phyloP scores from a whole-genome alignment of 805 yeast genomes.

The Saccharomycopsis synnaedendra region DNA sequence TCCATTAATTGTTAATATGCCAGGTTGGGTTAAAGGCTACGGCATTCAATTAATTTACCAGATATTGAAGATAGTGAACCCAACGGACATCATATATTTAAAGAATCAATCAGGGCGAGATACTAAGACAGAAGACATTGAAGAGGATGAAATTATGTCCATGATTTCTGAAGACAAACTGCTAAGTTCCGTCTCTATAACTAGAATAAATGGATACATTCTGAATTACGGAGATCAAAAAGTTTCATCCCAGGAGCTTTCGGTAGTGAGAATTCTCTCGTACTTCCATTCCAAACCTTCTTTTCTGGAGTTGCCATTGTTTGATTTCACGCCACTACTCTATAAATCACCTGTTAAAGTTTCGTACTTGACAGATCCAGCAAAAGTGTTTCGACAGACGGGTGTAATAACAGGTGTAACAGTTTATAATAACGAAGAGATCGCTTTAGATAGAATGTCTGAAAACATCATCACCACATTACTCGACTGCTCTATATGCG shows the following conservation, averaged over 20 bases:
- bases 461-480: neutral
- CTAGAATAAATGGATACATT: neutral
- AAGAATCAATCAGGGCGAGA: neutral
- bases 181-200: neutral
- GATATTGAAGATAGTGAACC: conserved; percentile 22
- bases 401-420: no score
- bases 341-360: conserved; percentile 1
- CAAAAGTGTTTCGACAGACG: no score
- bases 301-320: neutral
- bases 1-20: conserved; percentile 24
- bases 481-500: conserved; percentile 15
- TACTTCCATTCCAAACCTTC: conserved; percentile 10
- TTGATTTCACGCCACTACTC: conserved; percentile 10
- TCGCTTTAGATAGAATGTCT: neutral
- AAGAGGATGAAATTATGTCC: neutral
- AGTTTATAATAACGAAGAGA: no score
- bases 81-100: conserved; percentile 25
- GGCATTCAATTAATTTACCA: conserved; percentile 29
- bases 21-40: conserved; percentile 36
- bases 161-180: conserved; percentile 1
- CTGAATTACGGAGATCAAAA: neutral
- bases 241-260: conserved; percentile 10
- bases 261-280: conserved; percentile 7
- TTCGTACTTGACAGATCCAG: neutral
- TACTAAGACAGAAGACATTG: conserved; percentile 2